These are phyloP conservation scores for Raddia guianensis DNA, from an alignment of 176 grass and related monocot genomes.

Conservation along the genomic window DNA sequence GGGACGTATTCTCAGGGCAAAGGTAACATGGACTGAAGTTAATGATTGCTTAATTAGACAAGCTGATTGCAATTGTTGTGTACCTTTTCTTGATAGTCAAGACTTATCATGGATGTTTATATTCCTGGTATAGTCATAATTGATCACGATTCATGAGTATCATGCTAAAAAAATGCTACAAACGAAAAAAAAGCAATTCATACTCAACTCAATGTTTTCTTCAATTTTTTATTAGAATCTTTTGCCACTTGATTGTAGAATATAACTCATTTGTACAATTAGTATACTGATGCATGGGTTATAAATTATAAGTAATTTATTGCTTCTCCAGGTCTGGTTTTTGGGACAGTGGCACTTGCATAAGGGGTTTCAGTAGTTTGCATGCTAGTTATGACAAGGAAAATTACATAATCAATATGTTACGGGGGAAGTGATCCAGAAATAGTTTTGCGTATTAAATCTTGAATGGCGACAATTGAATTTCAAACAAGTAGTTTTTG, in stretches of 20 bases:
- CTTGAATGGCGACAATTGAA: neutral
- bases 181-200: constrained; percentile 2
- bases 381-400: constrained; percentile 8
- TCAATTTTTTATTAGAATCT: neutral
- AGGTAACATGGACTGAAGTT: constrained; percentile 50
- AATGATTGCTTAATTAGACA: neutral
- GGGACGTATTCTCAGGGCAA: constrained; percentile 99
- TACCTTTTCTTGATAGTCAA: constrained; percentile 26
- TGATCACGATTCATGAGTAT: neutral
- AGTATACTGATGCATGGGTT: neutral
- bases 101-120: neutral
- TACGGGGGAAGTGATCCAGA: neutral
- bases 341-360: neutral
- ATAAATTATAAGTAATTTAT: neutral
- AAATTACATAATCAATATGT: neutral
- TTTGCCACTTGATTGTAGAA: neutral
- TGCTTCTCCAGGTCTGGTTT: constrained; percentile 1
- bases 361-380: constrained; percentile 17
- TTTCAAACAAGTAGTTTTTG: constrained; percentile 10
- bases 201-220: neutral
- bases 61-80: constrained; percentile 19
- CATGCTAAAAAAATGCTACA: constrained; percentile 18
- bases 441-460: constrained; percentile 1
- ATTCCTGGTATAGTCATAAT: neutral
- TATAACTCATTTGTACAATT: neutral